Evolutionary conservation across 495 filamentous ascomycete genomes (phyloP).

Genomic region (Opeltia flavorubescens): DNA sequence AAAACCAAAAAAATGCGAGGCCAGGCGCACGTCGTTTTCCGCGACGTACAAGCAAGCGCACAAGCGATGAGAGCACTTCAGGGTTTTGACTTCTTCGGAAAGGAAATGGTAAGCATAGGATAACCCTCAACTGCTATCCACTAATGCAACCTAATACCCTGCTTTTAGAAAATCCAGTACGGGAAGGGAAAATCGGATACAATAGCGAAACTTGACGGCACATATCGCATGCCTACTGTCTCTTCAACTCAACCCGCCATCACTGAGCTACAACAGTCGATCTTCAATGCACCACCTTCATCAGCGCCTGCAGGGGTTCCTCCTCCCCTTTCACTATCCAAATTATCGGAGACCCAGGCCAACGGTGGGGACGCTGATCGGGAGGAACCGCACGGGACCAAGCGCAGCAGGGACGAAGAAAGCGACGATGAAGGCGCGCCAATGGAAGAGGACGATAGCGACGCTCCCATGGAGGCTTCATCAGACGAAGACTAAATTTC

Average conservation of each 20-base stretch:
- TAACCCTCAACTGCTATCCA: background rate
- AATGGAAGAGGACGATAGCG: conserved; percentile 53
- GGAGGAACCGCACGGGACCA: conserved; percentile 30
- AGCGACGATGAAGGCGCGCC: conserved; percentile 50
- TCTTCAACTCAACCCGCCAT: conserved; percentile 38
- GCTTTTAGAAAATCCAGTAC: conserved; percentile 67
- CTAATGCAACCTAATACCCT: background rate
- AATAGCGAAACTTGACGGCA: conserved; percentile 81
- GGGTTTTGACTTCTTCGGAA: conserved; percentile 76
- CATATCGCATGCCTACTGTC: conserved; percentile 50
- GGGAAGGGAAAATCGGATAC: conserved; percentile 75
- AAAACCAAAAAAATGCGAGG: conserved; percentile 85
- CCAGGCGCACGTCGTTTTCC: conserved; percentile 85
- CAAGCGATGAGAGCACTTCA: conserved; percentile 81
- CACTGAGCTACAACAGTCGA: conserved; percentile 67
- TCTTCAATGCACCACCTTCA: conserved; percentile 56
- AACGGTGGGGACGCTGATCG: conserved; percentile 23
- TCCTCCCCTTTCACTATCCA: conserved; percentile 27
- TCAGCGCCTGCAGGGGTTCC: conserved; percentile 25
- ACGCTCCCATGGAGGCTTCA: conserved; percentile 40
- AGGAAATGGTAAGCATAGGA: conserved; percentile 59
- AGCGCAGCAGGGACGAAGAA: conserved; percentile 62
- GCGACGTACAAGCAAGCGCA: conserved; percentile 73
- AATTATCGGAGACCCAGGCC: conserved; percentile 23
- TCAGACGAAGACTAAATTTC: conserved; percentile 34